Evolutionary conservation across 768 basidiomycete genomes (phyloP), one percentile per base, ranked within the genome.

Genomic region (Daedaleopsis sinensis): DNA sequence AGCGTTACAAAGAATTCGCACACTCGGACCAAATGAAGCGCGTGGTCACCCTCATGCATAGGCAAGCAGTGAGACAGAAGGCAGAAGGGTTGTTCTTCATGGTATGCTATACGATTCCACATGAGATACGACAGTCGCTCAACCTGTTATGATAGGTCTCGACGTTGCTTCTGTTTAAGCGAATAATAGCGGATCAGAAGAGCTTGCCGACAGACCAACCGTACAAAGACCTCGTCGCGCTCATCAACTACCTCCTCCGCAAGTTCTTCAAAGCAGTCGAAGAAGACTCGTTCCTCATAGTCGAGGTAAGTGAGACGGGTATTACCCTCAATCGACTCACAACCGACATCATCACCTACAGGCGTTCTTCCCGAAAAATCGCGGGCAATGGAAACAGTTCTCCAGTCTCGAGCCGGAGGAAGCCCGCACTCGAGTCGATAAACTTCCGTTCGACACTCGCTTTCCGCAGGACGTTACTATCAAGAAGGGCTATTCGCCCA

Each of bases 1-100:
- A 86, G 49, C 84, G 93, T 18, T 96, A 93, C 79, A 87, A 84
- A 70, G 91, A 95, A 55, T 94, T 96, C 73, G 76, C 80, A 5
- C 81, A 84, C 2, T 76, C 90, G 0, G 93, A 98, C 68, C 83
- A 89, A 71, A 90, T 98, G 88, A 93, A 91, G 72, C 85, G 95
- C 50, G 89, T 94, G 42, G 94, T 98, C 37, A 85, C 84, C 65
- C 77, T 99, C 66, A 82, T 99, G 67, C 93, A 98, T 72, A 85
- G 97, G 15, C 93, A 96, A 65, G 95, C 89, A 48, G 86, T 99
- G 62, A 88, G 84, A 68, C 89, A 90, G 16, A 95, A 97, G 72
- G 93, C 94, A 1, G 97, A 98, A 72, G 96, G 90, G 0, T 76
- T 99, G 10, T 98, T 94, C 75, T 99, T 96, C 84, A 93, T 96